A percentile compares a stretch with the other conserved stretches of the same genome.
phyloP scores from a whole-genome alignment of 2,329 filamentous ascomycete genomes.

The Tolypocladium guangdongense region DNA sequence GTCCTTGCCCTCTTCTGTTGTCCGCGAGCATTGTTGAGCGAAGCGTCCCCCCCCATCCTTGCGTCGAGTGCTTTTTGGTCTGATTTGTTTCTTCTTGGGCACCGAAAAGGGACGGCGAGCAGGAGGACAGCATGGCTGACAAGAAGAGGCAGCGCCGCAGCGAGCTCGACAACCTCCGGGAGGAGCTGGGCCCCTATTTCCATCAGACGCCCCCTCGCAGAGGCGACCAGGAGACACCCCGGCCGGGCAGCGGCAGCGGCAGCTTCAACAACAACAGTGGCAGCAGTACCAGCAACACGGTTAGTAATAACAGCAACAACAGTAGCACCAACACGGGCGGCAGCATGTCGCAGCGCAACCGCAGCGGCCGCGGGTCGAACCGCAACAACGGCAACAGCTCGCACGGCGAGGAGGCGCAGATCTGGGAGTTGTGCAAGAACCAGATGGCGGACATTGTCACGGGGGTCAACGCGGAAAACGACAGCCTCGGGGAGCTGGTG shows the following conservation, averaged over 20 bases:
- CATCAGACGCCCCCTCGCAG: slow-evolving; percentile 14
- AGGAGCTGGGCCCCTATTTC: slow-evolving; percentile 23
- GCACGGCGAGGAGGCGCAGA: slow-evolving; percentile 31
- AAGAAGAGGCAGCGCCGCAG: slow-evolving; percentile 18
- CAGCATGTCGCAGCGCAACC: slow-evolving; percentile 32
- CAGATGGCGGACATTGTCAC: slow-evolving; percentile 28
- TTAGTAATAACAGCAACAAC: neutral
- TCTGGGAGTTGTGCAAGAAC: slow-evolving; percentile 30
- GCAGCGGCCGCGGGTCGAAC: slow-evolving; percentile 32
- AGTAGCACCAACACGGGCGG: neutral
- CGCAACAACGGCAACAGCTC: slow-evolving; percentile 29
- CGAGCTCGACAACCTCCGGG: slow-evolving; percentile 21
- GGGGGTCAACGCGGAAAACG: slow-evolving; percentile 30
- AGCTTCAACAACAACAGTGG: neutral
- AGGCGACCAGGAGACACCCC: slow-evolving; percentile 6
- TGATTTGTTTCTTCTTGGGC: neutral
- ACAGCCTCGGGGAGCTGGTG: slow-evolving; percentile 27
- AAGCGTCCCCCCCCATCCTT: neutral
- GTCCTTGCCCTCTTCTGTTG: neutral
- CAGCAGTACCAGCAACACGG: slow-evolving; percentile 8
- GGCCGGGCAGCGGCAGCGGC: slow-evolving; percentile 7
- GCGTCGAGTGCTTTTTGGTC: neutral
- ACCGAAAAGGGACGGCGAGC: neutral
- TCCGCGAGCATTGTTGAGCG: neutral
- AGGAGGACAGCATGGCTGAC: slow-evolving; percentile 19